Conservation (phyloP, 2,329 filamentous ascomycete species). For the Cladosporium sp. region DNA sequence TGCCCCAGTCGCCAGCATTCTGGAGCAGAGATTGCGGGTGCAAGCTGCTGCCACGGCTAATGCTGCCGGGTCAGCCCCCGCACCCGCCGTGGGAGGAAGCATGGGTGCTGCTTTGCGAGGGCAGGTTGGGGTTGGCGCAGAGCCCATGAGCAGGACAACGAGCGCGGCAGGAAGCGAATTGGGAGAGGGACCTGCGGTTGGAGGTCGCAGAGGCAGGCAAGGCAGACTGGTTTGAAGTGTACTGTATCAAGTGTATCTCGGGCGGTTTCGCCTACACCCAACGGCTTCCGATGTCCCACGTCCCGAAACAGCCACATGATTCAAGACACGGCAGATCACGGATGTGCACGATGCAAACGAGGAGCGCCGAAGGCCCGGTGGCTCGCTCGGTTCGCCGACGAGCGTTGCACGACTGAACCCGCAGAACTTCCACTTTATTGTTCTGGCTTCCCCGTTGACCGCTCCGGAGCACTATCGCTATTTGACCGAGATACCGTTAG, state of each 20-base stretch:
- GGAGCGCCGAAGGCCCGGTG: too few species aligned
- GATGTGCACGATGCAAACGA: neutral
- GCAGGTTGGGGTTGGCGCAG: conserved; percentile 18
- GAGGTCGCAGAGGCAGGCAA: conserved; percentile 7
- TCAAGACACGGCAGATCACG: neutral
- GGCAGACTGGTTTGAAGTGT: conserved; percentile 7
- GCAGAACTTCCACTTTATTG: too few species aligned
- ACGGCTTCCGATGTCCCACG: neutral
- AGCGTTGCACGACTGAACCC: too few species aligned
- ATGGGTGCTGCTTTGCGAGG: conserved; percentile 23
- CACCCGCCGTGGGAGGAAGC: conserved; percentile 13
- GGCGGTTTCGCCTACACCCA: neutral
- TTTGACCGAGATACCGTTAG: too few species aligned
- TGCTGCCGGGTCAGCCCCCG: conserved; percentile 12
- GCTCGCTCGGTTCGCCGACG: too few species aligned
- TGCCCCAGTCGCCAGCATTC: conserved; percentile 22
- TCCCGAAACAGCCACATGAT: neutral
- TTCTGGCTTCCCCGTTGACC: too few species aligned
- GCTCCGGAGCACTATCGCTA: too few species aligned
- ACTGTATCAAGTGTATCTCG: neutral
- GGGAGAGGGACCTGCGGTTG: conserved; percentile 9
- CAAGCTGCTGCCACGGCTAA: conserved; percentile 12
- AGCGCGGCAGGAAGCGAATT: conserved; percentile 19
- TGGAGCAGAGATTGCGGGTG: conserved; percentile 17
- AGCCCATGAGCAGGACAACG: conserved; percentile 23